Percentiles rank a stretch among this genome's conserved stretches.
These are phyloP conservation scores for Backusella tarrabulga DNA, from an alignment of 192 early-diverging fungal genomes.

Conservation along the genomic window DNA sequence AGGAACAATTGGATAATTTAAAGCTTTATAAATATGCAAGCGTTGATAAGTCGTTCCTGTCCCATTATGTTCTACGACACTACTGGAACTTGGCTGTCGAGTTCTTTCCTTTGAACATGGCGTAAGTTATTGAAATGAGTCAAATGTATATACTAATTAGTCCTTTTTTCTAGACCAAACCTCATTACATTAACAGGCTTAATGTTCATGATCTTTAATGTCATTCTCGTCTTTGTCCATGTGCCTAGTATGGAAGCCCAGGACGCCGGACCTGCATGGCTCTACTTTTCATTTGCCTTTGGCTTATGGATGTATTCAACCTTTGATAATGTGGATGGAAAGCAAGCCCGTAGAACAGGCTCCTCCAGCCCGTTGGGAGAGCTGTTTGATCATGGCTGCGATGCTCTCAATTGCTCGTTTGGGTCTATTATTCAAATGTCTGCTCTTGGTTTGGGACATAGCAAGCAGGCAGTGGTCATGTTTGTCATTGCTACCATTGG, in stretches of 20 bases:
- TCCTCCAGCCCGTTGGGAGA: constrained; percentile 88
- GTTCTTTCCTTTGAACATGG: constrained; percentile 83
- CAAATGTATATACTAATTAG: not conserved
- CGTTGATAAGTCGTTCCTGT: constrained; percentile 79
- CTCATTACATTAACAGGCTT: constrained; percentile 88
- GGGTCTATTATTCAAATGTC: constrained; percentile 24
- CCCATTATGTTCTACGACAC: constrained; percentile 70
- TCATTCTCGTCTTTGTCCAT: constrained; percentile 65
- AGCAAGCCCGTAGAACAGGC: constrained; percentile 89
- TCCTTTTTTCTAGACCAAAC: constrained; percentile 64
- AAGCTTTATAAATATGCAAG: constrained; percentile 83
- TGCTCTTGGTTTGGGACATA: constrained; percentile 24
- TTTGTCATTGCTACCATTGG: constrained; percentile 30
- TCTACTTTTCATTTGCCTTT: constrained; percentile 70
- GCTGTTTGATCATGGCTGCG: constrained; percentile 89
- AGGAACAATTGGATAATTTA: constrained; percentile 51
- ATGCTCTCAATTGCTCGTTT: constrained; percentile 35
- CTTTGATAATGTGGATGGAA: constrained; percentile 92
- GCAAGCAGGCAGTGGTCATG: constrained; percentile 10
- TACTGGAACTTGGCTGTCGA: constrained; percentile 87
- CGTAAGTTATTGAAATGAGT: constrained; percentile 44
- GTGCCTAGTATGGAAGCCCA: constrained; percentile 66
- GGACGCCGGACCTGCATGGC: constrained; percentile 67
- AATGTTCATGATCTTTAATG: constrained; percentile 72
- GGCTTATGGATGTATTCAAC: constrained; percentile 88